Percentiles rank a stretch among this genome's conserved stretches.
These are phyloP conservation scores for Penicillium sp. DNA, from an alignment of 2,329 filamentous ascomycete species.

Conservation along the genomic window DNA sequence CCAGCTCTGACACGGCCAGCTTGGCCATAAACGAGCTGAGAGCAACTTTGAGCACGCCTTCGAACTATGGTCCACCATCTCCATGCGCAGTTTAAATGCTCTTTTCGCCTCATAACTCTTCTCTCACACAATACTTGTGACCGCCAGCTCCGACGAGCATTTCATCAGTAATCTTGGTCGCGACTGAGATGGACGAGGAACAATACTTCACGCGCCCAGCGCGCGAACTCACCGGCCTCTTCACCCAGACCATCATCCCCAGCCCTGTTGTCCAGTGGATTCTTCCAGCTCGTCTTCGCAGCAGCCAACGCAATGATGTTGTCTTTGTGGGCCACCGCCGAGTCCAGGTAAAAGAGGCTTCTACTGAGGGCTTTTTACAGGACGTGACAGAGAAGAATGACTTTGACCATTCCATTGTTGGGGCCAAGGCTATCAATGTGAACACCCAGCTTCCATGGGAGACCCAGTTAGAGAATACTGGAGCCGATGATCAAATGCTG, in stretches of 20 bases:
- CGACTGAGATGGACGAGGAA: neutral
- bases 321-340: constrained; percentile 82
- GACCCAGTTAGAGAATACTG: constrained; percentile 31
- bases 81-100: neutral
- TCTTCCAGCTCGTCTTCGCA: constrained; percentile 75
- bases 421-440: constrained; percentile 73
- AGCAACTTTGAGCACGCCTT: neutral
- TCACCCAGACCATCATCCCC: constrained; percentile 75
- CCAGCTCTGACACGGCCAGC: neutral
- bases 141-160: neutral
- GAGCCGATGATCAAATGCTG: constrained; percentile 9
- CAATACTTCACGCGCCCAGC: neutral
- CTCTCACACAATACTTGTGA: neutral
- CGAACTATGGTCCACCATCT: neutral
- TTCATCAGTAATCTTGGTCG: neutral
- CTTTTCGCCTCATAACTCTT: neutral
- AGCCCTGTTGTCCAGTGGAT: constrained; percentile 77
- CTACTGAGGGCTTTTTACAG: constrained; percentile 65
- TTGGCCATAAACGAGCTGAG: neutral
- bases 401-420: constrained; percentile 76
- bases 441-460: constrained; percentile 45
- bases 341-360: constrained; percentile 77
- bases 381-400: constrained; percentile 77
- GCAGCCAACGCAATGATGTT: constrained; percentile 72
- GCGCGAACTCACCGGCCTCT: constrained; percentile 58